phyloP scores from a whole-genome alignment of 2,329 filamentous ascomycete species.

The Mycosphaerelloides madeirae region DNA sequence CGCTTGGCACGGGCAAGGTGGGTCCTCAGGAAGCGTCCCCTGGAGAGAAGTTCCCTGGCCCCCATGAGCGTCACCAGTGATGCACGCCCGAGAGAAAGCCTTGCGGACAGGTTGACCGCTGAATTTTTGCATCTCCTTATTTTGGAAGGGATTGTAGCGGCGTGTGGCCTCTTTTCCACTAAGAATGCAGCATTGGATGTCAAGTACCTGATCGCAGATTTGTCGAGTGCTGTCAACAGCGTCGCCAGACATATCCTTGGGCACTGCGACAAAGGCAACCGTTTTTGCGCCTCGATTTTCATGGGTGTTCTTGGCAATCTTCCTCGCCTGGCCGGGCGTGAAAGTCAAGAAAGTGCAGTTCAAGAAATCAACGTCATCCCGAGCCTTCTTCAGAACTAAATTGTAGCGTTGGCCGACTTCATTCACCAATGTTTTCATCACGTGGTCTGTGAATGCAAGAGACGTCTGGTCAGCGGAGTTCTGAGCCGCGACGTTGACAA shows the following conservation, averaged over 20 bases:
- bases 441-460: no score
- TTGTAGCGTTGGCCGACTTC: not conserved
- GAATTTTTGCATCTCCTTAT: not conserved
- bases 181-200: not conserved
- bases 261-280: conserved; percentile 1
- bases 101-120: not conserved
- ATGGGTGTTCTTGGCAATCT: no score
- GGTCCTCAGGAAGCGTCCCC: no score
- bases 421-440: no score
- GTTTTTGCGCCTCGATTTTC: no score
- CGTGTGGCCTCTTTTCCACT: not conserved
- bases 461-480: not conserved
- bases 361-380: not conserved
- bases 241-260: not conserved
- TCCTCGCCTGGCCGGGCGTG: not conserved
- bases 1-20: no score
- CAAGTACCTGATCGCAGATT: not conserved
- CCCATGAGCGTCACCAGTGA: no score
- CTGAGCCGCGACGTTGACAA: not conserved
- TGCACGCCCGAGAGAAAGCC: not conserved
- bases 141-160: not conserved
- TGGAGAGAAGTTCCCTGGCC: no score
- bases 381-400: not conserved
- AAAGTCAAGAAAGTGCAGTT: not conserved
- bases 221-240: not conserved